Percentiles rank a stretch among this genome's conserved stretches.
These are phyloP conservation scores for Larix sibirica DNA, from an alignment of 83 land plant species.

Conservation along the genomic window DNA sequence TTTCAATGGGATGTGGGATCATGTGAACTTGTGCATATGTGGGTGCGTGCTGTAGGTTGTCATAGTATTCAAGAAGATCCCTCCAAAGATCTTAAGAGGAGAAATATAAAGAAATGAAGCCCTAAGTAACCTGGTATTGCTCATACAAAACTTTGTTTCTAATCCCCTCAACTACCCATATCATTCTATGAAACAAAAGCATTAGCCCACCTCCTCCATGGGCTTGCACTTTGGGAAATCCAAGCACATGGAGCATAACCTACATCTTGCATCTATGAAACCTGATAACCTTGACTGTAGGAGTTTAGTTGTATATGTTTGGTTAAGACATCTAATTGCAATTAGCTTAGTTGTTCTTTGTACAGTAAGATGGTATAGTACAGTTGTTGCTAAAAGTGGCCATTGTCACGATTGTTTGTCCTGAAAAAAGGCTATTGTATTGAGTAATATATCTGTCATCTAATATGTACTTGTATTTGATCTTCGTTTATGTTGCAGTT, in stretches of 20 bases:
- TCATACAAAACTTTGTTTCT: not conserved
- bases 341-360: not conserved
- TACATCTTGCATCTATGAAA: not conserved
- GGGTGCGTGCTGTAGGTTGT: not conserved
- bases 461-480: constrained; percentile 1
- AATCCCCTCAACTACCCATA: no score
- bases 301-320: not conserved
- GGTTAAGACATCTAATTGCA: not conserved
- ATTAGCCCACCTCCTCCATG: not conserved
- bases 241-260: not conserved
- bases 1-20: not conserved
- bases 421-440: not conserved
- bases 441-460: not conserved
- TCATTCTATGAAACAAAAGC: not conserved
- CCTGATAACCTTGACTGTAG: not conserved
- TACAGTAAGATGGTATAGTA: not conserved
- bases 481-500: constrained; percentile 27
- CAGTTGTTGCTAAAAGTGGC: not conserved
- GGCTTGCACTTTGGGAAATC: not conserved
- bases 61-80: not conserved
- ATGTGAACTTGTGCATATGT: not conserved
- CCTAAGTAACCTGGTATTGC: not conserved
- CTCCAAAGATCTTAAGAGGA: not conserved
- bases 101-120: not conserved
- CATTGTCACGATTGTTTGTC: not conserved